These are phyloP conservation scores for Acacia pycnantha DNA, from an alignment of 331 rosid species.

Conservation along the genomic window DNA sequence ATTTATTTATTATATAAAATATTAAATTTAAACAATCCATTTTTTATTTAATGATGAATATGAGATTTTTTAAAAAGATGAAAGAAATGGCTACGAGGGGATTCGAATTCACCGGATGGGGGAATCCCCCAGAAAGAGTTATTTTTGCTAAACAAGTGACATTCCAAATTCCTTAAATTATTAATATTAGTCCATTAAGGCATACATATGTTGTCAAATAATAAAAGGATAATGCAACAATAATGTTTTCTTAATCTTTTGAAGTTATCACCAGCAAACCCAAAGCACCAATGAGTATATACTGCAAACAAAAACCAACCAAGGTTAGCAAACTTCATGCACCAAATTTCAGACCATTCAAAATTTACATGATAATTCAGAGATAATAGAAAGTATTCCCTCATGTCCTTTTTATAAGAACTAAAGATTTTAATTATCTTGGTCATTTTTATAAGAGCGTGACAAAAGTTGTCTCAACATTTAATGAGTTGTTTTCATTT, in stretches of 20 bases:
- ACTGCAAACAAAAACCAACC: slow-evolving; percentile 51
- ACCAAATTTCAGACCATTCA: neutral
- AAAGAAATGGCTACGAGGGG: too few species aligned
- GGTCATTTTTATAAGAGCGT: too few species aligned
- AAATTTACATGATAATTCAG: neutral
- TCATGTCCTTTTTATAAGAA: too few species aligned
- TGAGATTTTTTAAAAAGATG: too few species aligned
- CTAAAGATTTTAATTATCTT: too few species aligned
- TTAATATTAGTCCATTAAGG: neutral
- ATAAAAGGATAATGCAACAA: slow-evolving; percentile 16
- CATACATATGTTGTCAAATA: neutral
- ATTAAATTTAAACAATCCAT: too few species aligned
- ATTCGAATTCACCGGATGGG: too few species aligned
- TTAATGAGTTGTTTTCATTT: too few species aligned
- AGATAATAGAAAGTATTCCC: neutral
- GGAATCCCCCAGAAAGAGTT: neutral
- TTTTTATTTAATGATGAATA: too few species aligned
- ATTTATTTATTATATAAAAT: too few species aligned
- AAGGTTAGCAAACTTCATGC: neutral
- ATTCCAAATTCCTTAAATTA: neutral
- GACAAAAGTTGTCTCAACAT: too few species aligned
- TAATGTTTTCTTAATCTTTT: slow-evolving; percentile 49
- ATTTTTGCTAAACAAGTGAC: neutral
- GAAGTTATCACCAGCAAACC: slow-evolving; percentile 82
- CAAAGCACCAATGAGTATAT: slow-evolving; percentile 71